Conservation (phyloP, 169 alveolate species). For the Condylostoma magnum region DNA sequence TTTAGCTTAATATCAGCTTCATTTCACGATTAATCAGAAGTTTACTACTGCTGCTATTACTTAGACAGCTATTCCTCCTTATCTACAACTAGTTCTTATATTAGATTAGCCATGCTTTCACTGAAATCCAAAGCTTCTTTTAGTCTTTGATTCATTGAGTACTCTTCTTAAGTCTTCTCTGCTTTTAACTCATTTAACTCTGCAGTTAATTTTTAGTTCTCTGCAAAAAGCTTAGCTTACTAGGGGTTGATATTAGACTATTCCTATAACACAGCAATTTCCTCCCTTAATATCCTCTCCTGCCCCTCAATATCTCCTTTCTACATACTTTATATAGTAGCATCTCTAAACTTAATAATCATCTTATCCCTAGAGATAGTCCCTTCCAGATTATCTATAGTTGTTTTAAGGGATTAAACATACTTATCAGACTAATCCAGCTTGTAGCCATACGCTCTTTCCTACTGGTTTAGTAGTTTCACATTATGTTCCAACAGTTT, state of each 20-base stretch:
- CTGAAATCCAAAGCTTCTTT: slow-evolving; percentile 4
- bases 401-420: neutral
- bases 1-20: too few species aligned
- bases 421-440: neutral
- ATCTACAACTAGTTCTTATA: neutral
- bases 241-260: neutral
- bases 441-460: neutral
- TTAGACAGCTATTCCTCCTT: too few species aligned
- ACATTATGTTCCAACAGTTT: neutral
- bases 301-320: slow-evolving; percentile 3
- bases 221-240: slow-evolving; percentile 15
- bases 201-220: slow-evolving; percentile 15
- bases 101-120: neutral
- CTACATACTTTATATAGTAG: neutral
- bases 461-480: neutral
- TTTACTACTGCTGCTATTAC: too few species aligned
- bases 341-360: slow-evolving; percentile 30
- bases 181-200: neutral
- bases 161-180: neutral
- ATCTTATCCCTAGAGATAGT: slow-evolving; percentile 22
- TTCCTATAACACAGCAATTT: slow-evolving; percentile 15
- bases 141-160: neutral
- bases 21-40: too few species aligned
- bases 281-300: neutral
- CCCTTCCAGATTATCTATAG: slow-evolving; percentile 8